phyloP scores from a whole-genome alignment of 2,329 filamentous ascomycete genomes.

The Alternaria dauci region DNA sequence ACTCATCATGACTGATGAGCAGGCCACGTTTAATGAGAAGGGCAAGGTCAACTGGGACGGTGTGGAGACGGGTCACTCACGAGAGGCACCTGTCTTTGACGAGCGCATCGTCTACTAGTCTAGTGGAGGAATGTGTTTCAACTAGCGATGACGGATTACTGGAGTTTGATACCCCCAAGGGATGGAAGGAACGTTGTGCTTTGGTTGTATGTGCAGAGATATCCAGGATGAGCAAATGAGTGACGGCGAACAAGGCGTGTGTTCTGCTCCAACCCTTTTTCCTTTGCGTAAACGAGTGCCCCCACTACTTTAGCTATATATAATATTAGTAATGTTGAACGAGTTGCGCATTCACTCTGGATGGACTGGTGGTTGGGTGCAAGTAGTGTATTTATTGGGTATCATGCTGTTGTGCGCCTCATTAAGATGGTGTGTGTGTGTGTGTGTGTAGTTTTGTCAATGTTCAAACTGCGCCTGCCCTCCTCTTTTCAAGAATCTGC shows the following conservation, averaged over 20 bases:
- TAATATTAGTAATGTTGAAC: background rate
- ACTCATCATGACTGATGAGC: slow-evolving; percentile 56
- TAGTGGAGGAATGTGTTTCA: slow-evolving; percentile 22
- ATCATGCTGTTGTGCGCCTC: slow-evolving; percentile 8
- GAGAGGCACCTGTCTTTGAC: slow-evolving; percentile 55
- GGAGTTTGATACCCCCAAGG: slow-evolving; percentile 5
- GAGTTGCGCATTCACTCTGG: background rate
- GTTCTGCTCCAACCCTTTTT: background rate
- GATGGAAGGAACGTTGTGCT: background rate
- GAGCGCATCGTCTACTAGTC: slow-evolving; percentile 48
- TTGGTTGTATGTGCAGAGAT: background rate
- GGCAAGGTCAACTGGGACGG: slow-evolving; percentile 55
- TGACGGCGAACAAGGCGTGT: background rate
- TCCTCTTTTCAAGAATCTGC: slow-evolving; percentile 48
- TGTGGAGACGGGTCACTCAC: slow-evolving; percentile 50
- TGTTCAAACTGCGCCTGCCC: slow-evolving; percentile 44
- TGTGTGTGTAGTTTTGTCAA: no score
- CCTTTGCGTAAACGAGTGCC: slow-evolving; percentile 1
- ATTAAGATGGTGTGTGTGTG: background rate
- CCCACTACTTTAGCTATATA: slow-evolving; percentile 3
- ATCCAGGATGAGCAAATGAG: background rate
- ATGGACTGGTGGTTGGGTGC: no score
- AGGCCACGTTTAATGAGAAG: slow-evolving; percentile 56
- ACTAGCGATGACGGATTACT: background rate
- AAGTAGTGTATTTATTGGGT: slow-evolving; percentile 10